phyloP scores from a whole-genome alignment of 2,329 filamentous ascomycete species.

The Bipolaris bicolor region DNA sequence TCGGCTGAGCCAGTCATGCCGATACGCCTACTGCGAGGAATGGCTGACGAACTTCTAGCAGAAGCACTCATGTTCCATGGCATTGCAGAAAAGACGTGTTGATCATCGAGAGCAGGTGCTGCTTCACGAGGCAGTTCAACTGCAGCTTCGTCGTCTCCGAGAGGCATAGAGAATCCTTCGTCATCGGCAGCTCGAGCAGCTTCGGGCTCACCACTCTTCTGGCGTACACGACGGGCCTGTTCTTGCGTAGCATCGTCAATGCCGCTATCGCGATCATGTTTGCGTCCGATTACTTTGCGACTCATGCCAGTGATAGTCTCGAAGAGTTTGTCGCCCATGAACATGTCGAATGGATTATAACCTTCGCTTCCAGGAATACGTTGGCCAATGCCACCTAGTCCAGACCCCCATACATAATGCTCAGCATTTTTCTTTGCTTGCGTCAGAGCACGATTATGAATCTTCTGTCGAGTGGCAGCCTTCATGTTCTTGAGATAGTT shows the following conservation, averaged over 20 bases:
- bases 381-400: slow-evolving; percentile 59
- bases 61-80: slow-evolving; percentile 71
- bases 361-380: slow-evolving; percentile 30
- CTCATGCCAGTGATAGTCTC: slow-evolving; percentile 53
- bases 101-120: slow-evolving; percentile 69
- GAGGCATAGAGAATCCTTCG: slow-evolving; percentile 36
- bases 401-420: slow-evolving; percentile 64
- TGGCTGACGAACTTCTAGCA: slow-evolving; percentile 57
- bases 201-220: slow-evolving; percentile 41
- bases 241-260: slow-evolving; percentile 44
- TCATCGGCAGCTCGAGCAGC: slow-evolving; percentile 47
- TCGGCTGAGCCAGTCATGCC: slow-evolving; percentile 48
- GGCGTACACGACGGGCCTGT: slow-evolving; percentile 44
- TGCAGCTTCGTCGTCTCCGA: slow-evolving; percentile 62
- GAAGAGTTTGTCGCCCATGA: slow-evolving; percentile 63
- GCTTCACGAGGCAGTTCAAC: slow-evolving; percentile 75
- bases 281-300: slow-evolving; percentile 33
- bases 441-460: slow-evolving; percentile 48
- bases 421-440: slow-evolving; percentile 68
- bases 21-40: slow-evolving; percentile 51
- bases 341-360: slow-evolving; percentile 61
- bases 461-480: slow-evolving; percentile 53
- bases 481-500: slow-evolving; percentile 68
- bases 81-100: slow-evolving; percentile 68
- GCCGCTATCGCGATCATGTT: slow-evolving; percentile 45